Conservation (phyloP, 2,329 filamentous ascomycete species). For the Orbilia brochopaga region DNA sequence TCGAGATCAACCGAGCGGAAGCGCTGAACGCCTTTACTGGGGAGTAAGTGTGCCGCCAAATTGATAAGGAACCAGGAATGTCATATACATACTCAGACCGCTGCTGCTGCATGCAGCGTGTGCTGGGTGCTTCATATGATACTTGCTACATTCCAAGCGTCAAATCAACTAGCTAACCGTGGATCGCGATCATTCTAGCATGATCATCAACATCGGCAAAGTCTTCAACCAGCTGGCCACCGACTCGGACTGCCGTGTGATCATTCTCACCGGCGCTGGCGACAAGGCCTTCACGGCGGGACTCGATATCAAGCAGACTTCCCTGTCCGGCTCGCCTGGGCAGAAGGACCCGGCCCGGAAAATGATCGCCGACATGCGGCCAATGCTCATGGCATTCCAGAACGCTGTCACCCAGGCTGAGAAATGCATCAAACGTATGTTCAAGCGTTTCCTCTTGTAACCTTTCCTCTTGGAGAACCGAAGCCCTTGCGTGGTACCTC, state of each 20-base stretch:
- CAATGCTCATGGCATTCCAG: conserved; percentile 80
- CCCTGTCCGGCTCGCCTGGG: conserved; percentile 58
- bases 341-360: conserved; percentile 68
- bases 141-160: conserved; percentile 53
- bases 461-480: conserved; percentile 11
- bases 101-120: too few relatives aligned
- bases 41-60: conserved; percentile 59
- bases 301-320: conserved; percentile 74
- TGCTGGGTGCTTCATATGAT: not conserved
- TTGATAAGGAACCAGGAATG: not conserved
- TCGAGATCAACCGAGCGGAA: conserved; percentile 84
- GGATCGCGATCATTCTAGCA: conserved; percentile 58
- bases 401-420: conserved; percentile 76
- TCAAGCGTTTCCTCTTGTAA: conserved; percentile 68
- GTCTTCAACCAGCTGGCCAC: conserved; percentile 75
- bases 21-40: conserved; percentile 90
- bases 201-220: conserved; percentile 81
- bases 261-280: conserved; percentile 81
- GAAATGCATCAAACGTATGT: conserved; percentile 82
- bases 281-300: conserved; percentile 84
- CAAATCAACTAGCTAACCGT: conserved; percentile 4
- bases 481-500: too few relatives aligned
- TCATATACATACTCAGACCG: not conserved
- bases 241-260: conserved; percentile 74
- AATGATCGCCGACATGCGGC: conserved; percentile 66